Evolutionary conservation across 139 green algal genomes (phyloP).

Genomic region (Haematococcus sp.): DNA sequence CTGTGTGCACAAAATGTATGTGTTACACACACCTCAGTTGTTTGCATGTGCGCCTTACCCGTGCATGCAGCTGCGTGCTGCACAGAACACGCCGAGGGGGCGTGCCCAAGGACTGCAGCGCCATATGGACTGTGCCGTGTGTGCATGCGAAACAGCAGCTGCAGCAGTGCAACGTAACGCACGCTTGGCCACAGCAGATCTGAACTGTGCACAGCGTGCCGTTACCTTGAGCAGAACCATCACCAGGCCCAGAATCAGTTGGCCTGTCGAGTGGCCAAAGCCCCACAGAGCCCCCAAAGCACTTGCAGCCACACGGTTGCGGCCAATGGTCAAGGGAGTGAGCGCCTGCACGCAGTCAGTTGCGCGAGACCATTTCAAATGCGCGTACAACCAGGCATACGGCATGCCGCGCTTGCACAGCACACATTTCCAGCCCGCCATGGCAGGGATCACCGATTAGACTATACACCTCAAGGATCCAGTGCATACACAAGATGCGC

Average conservation of each 20-base stretch:
- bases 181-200: background rate
- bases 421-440: too few relatives aligned
- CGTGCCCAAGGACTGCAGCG: background rate
- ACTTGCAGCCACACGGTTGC: slow-evolving; percentile 63
- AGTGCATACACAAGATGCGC: too few relatives aligned
- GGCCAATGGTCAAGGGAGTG: slow-evolving; percentile 93
- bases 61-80: background rate
- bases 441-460: too few relatives aligned
- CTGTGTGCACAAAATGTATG: slow-evolving; percentile 15
- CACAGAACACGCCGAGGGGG: background rate
- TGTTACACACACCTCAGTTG: background rate
- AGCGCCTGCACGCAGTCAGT: slow-evolving; percentile 66
- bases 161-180: background rate
- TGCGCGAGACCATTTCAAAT: background rate
- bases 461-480: too few relatives aligned
- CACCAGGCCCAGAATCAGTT: slow-evolving; percentile 93
- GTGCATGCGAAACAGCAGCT: background rate
- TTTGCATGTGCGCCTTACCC: background rate
- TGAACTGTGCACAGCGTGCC: background rate
- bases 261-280: slow-evolving; percentile 93
- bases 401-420: too few relatives aligned
- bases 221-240: slow-evolving; percentile 84
- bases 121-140: background rate
- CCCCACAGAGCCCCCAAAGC: slow-evolving; percentile 95
- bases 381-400: background rate